Evolutionary conservation across 768 basidiomycete genomes (phyloP).

Genomic region (Mycena olivaceomarginata): DNA sequence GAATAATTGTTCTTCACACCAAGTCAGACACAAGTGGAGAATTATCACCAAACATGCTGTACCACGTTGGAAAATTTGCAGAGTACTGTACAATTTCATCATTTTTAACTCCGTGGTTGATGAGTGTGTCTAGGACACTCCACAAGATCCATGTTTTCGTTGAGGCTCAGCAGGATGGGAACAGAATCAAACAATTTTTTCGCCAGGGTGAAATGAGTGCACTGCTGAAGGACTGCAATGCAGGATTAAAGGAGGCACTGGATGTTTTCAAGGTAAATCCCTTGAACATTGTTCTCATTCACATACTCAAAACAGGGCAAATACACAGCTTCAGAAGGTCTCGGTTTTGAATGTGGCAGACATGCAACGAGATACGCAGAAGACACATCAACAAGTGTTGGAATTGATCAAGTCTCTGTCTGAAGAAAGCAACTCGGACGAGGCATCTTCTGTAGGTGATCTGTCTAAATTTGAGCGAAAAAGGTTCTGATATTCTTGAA

Average conservation of each 20-base stretch:
- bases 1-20: background rate
- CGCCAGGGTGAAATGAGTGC: conserved; percentile 2
- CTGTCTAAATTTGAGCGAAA: background rate
- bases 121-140: background rate
- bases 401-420: background rate
- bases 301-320: background rate
- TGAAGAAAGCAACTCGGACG: background rate
- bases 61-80: background rate
- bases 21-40: background rate
- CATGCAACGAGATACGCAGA: background rate
- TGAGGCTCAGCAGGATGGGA: no score
- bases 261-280: background rate
- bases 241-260: background rate
- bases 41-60: background rate
- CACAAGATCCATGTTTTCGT: conserved; percentile 8
- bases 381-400: background rate
- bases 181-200: no score
- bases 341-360: background rate
- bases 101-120: no score
- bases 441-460: background rate
- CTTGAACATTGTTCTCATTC: background rate
- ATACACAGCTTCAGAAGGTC: background rate
- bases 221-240: background rate
- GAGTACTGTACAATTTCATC: background rate
- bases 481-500: background rate